Conservation (phyloP, 768 basidiomycete genomes). For the Inosperma sp. region DNA sequence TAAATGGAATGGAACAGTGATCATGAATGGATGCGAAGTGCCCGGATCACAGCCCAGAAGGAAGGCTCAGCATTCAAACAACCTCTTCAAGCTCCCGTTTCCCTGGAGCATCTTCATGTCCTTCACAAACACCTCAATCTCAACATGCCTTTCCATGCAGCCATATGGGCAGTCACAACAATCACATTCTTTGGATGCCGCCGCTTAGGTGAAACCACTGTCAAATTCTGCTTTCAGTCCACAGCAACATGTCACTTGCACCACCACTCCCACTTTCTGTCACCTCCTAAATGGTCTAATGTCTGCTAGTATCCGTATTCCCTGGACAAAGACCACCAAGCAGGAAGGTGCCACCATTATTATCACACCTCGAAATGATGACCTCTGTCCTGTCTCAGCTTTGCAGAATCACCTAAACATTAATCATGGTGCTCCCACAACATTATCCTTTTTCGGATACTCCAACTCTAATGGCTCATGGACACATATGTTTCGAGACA, state of each 20-base stretch:
- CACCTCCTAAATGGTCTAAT: not conserved
- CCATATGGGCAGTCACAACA: slow-evolving; percentile 32
- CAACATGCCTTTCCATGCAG: slow-evolving; percentile 26
- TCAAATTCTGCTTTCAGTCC: slow-evolving; percentile 3
- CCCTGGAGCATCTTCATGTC: slow-evolving; percentile 26
- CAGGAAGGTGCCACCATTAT: not conserved
- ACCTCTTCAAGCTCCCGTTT: not conserved
- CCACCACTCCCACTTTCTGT: not conserved
- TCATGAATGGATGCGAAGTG: not conserved
- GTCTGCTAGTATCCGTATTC: not conserved
- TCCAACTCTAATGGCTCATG: no score
- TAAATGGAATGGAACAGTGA: not conserved
- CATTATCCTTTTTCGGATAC: not conserved
- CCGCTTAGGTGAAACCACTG: slow-evolving; percentile 28
- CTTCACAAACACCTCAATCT: slow-evolving; percentile 24
- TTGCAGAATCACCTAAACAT: not conserved
- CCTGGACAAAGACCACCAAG: not conserved
- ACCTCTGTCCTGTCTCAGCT: not conserved
- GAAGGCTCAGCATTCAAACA: not conserved
- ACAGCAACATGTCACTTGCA: not conserved
- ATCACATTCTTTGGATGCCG: slow-evolving; percentile 34
- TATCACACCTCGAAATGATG: not conserved
- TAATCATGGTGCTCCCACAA: not conserved
- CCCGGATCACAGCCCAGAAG: not conserved
- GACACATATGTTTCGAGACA: no score